Percentiles rank a stretch among this genome's conserved stretches.
These are phyloP conservation scores for Alternaria consortialis DNA, from an alignment of 2,329 filamentous ascomycete species.

Conservation along the genomic window DNA sequence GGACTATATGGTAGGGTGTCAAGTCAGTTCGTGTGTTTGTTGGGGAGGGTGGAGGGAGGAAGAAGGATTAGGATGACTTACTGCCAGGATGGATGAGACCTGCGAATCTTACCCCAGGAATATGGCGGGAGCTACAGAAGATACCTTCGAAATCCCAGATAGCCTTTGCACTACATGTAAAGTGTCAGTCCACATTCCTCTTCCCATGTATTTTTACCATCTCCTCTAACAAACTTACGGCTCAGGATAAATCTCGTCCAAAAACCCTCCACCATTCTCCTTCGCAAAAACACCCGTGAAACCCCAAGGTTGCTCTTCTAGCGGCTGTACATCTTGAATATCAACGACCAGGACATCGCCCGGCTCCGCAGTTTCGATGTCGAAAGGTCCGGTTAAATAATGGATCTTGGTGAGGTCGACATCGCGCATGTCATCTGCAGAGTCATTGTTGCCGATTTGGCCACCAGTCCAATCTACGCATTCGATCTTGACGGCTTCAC, in stretches of 20 bases:
- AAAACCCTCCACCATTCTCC: slow-evolving; percentile 85
- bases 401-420: slow-evolving; percentile 86
- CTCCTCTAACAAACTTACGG: slow-evolving; percentile 62
- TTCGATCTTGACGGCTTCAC: slow-evolving; percentile 92
- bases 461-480: slow-evolving; percentile 80
- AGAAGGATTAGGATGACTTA: not conserved
- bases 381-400: slow-evolving; percentile 89
- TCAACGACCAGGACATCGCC: slow-evolving; percentile 87
- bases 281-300: slow-evolving; percentile 85
- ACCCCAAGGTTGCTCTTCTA: slow-evolving; percentile 86
- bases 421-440: slow-evolving; percentile 84
- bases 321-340: slow-evolving; percentile 91
- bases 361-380: slow-evolving; percentile 82
- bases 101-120: slow-evolving; percentile 78
- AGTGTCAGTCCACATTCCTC: not conserved
- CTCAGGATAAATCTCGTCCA: slow-evolving; percentile 86
- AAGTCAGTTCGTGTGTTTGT: not conserved
- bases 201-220: not conserved
- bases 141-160: slow-evolving; percentile 83
- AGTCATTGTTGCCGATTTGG: slow-evolving; percentile 89
- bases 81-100: slow-evolving; percentile 90
- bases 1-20: not conserved
- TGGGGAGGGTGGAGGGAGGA: too few species aligned
- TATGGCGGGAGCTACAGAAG: slow-evolving; percentile 82
- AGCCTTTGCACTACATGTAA: slow-evolving; percentile 67